Base-by-base conservation (phyloP, 2,329 filamentous ascomycete species). In the Plenodomus biglobosus region DNA sequence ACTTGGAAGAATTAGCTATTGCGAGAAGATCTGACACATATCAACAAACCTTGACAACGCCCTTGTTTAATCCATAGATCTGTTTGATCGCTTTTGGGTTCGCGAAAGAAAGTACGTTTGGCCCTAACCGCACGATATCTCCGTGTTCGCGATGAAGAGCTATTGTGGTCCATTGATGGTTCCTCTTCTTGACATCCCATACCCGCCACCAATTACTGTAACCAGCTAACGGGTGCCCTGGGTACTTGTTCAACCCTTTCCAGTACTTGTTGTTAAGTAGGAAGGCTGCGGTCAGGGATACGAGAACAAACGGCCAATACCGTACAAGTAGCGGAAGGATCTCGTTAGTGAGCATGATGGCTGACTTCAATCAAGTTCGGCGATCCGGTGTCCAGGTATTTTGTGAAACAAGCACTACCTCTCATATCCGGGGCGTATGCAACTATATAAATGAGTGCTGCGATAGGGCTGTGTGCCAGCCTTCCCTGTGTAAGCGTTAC, bases 51-150 rank as follows among this genome's bases (percentile, higher is more conserved):
- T 94, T 94, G 40, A 81, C 74, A 58, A 90, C 87, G 0, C 88
- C 87, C 70, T 92, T 92, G 68, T 92, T 92, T 37, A 92, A 72
- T 0, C 88, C 88, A 67, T 94, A 95, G 38, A 94, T 92, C 10
- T 77, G 75, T 71, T 88, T 88, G 58, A 92, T 76, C 0, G 87
- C 87, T 49, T 81, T 81, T 0, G 89, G 87, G 56, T 90, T 81
- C 2, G 86, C 81, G 62, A 94, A 90, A 0, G 86, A 90, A 1
- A 94, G 71, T 0, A 76, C 76, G 54, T 91, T 91, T 1, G 89
- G 89, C 0, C 88, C 89, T 3, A 91, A 72, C 1, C 89, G 80
- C 1, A 94, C 87, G 2, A 92, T 77, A 62, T 87, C 82, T 39
- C 89, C 89, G 72, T 90, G 78, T 59, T 88, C 79, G 13, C 79